These are phyloP conservation scores for Citrus hindsii DNA, from an alignment of 345 rosid species.

Conservation along the genomic window DNA sequence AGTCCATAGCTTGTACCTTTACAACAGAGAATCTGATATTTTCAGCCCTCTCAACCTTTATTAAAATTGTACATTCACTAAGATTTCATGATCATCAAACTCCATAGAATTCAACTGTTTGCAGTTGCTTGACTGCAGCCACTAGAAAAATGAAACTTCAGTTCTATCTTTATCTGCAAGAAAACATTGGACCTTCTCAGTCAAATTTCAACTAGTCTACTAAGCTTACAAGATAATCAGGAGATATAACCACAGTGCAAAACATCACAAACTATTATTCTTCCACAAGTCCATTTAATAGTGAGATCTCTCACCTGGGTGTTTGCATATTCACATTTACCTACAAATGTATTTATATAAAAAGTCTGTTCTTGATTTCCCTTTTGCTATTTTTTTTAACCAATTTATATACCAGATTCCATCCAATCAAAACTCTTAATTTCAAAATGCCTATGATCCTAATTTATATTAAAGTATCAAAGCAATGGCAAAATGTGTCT, in stretches of 20 bases:
- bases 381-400: neutral
- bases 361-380: neutral
- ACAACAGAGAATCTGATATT: neutral
- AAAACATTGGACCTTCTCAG: neutral
- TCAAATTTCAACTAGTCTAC: neutral
- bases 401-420: neutral
- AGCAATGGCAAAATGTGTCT: too few relatives aligned
- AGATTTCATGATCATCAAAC: neutral
- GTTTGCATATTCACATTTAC: neutral
- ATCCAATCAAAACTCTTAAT: neutral
- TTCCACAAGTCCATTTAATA: neutral
- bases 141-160: neutral
- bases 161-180: neutral
- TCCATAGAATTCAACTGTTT: neutral
- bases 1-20: neutral
- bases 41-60: neutral
- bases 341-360: neutral
- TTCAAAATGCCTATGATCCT: neutral
- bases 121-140: neutral
- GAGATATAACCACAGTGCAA: neutral
- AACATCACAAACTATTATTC: neutral
- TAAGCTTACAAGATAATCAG: neutral
- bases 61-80: neutral
- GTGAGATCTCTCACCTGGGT: neutral
- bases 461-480: too few relatives aligned